Evolutionary conservation across 106 monocot species (phyloP).

Genomic region (Phalaenopsis equestris): DNA sequence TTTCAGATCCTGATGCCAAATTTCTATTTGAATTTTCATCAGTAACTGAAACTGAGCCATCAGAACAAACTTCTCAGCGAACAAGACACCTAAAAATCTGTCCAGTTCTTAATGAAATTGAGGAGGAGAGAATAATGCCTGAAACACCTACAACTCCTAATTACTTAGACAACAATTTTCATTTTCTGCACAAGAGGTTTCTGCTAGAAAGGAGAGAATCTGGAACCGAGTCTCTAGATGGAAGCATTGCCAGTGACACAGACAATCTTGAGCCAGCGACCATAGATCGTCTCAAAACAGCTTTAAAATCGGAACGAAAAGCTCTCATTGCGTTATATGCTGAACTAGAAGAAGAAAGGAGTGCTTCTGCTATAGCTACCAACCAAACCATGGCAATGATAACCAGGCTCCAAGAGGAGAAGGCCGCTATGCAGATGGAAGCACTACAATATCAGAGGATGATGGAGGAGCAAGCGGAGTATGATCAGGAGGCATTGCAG

Average conservation of each 20-base stretch:
- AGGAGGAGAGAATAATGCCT: slow-evolving; percentile 44
- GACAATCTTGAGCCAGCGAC: slow-evolving; percentile 40
- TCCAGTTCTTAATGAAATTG: slow-evolving; percentile 33
- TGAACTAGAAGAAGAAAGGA: slow-evolving; percentile 93
- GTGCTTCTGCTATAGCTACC: slow-evolving; percentile 79
- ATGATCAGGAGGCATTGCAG: slow-evolving; percentile 91
- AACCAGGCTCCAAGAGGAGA: slow-evolving; percentile 86
- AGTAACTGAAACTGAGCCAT: slow-evolving; percentile 14
- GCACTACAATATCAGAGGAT: slow-evolving; percentile 92
- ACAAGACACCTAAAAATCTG: slow-evolving; percentile 10
- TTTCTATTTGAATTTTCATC: slow-evolving; percentile 2
- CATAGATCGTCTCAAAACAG: slow-evolving; percentile 55
- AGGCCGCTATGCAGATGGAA: slow-evolving; percentile 96
- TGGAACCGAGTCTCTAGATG: slow-evolving; percentile 54
- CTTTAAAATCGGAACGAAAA: slow-evolving; percentile 47
- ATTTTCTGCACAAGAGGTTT: not conserved
- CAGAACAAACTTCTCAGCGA: slow-evolving; percentile 2
- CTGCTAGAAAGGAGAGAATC: slow-evolving; percentile 43
- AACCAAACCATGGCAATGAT: slow-evolving; percentile 99
- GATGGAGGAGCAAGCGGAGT: slow-evolving; percentile 95
- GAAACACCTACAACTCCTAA: slow-evolving; percentile 46
- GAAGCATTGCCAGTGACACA: slow-evolving; percentile 54
- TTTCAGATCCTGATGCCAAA: not conserved
- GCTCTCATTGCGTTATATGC: slow-evolving; percentile 51
- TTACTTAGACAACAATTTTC: not conserved